These are phyloP conservation scores for Cenchrus americanus DNA, from an alignment of 176 grass and related monocot genomes.

Conservation along the genomic window DNA sequence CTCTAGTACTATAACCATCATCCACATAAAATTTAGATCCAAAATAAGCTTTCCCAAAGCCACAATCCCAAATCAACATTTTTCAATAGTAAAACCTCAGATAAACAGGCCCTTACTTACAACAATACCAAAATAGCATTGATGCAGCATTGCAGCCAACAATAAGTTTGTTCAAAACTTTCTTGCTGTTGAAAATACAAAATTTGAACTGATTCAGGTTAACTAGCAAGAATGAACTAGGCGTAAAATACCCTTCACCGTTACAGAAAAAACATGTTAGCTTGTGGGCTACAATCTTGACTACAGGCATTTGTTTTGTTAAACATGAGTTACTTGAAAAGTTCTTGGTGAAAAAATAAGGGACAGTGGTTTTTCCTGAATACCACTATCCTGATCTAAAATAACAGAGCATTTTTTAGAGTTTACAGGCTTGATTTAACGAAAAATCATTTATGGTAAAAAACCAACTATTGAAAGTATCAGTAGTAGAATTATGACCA, in stretches of 20 bases:
- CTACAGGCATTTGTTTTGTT: not conserved
- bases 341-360: not conserved
- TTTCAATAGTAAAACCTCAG: not conserved
- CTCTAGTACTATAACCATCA: not conserved
- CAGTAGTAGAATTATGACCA: not conserved
- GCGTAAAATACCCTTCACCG: not conserved
- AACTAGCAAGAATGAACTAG: not conserved
- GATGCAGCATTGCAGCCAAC: not conserved
- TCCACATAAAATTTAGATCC: not conserved
- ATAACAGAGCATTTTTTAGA: not conserved
- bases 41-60: not conserved
- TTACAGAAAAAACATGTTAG: not conserved
- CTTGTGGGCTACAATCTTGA: not conserved
- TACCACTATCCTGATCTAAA: not conserved
- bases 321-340: not conserved
- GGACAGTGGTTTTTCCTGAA: not conserved
- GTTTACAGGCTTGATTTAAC: not conserved
- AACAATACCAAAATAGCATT: not conserved
- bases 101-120: not conserved
- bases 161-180: not conserved
- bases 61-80: not conserved
- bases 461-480: not conserved
- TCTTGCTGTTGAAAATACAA: not conserved
- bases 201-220: not conserved
- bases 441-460: not conserved